A percentile compares a stretch with the other conserved stretches of the same genome.
These are phyloP conservation scores for Sindora glabra DNA, from an alignment of 306 rosid genomes.

Conservation along the genomic window DNA sequence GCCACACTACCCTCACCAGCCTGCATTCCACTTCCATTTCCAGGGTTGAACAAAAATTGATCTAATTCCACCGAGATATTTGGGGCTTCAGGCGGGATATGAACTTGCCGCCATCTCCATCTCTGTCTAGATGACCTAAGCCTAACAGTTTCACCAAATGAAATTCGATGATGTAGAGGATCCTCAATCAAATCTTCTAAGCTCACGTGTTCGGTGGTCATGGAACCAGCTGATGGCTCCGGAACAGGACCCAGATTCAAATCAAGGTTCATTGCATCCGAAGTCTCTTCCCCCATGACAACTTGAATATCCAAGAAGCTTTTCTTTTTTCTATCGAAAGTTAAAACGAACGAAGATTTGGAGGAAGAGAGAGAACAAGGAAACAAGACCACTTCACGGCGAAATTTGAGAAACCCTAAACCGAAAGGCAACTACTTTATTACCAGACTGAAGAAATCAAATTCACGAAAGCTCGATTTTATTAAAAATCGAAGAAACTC, in stretches of 20 bases:
- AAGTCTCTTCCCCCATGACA: constrained; percentile 76
- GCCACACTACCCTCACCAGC: constrained; percentile 88
- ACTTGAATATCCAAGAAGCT: constrained; percentile 9
- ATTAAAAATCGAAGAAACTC: too few species aligned
- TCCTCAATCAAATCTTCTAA: constrained; percentile 54
- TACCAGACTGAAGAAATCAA: too few species aligned
- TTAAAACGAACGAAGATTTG: not conserved
- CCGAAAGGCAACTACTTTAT: too few species aligned
- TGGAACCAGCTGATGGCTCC: constrained; percentile 34
- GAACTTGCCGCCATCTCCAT: constrained; percentile 55
- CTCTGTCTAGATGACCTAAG: constrained; percentile 47
- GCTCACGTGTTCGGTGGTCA: constrained; percentile 35
- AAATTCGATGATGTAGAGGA: constrained; percentile 40
- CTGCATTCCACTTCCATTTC: constrained; percentile 46
- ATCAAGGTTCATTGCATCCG: constrained; percentile 90
- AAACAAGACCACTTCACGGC: not conserved
- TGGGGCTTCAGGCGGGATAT: constrained; percentile 32
- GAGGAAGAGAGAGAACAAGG: not conserved
- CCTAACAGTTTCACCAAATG: constrained; percentile 52
- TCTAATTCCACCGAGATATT: constrained; percentile 48
- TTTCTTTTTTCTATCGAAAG: constrained; percentile 12
- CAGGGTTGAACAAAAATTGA: constrained; percentile 58
- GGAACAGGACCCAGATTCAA: constrained; percentile 89
- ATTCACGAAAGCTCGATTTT: too few species aligned
- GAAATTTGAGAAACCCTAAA: too few species aligned